Evolutionary conservation across 2,329 filamentous ascomycete genomes (phyloP).

Genomic region (Trichoderma oligosporum): DNA sequence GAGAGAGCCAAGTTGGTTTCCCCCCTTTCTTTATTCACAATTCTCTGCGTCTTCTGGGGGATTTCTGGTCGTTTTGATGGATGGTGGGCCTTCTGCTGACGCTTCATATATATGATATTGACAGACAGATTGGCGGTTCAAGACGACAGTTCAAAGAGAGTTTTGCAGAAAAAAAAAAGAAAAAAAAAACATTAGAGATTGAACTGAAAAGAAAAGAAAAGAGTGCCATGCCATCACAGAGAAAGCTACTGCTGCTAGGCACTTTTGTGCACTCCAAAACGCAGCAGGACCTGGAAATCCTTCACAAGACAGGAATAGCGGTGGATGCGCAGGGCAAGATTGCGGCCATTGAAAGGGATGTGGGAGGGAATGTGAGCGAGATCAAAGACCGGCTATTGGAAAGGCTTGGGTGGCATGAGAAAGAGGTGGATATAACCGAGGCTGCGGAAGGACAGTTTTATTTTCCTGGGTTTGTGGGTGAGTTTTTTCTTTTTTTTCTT

Average conservation of each 20-base stretch:
- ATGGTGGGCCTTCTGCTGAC: too few relatives aligned
- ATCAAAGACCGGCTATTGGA: constrained; percentile 35
- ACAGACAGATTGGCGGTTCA: too few relatives aligned
- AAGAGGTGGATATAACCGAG: constrained; percentile 37
- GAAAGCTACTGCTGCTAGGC: constrained; percentile 50
- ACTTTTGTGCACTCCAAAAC: constrained; percentile 53
- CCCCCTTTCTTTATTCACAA: too few relatives aligned
- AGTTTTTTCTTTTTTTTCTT: constrained; percentile 26
- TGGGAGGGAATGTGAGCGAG: constrained; percentile 30
- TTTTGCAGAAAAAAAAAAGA: not conserved
- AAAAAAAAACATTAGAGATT: not conserved
- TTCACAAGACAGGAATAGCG: constrained; percentile 48
- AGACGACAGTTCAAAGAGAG: too few relatives aligned
- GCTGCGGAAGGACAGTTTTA: constrained; percentile 61
- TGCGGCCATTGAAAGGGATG: constrained; percentile 42
- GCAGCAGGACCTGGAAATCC: constrained; percentile 47
- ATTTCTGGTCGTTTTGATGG: too few relatives aligned
- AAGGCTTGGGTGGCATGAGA: constrained; percentile 44
- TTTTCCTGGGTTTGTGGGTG: constrained; percentile 79
- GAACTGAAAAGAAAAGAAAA: not conserved
- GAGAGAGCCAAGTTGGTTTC: too few relatives aligned
- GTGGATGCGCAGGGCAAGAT: constrained; percentile 51
- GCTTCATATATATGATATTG: too few relatives aligned
- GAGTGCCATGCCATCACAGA: constrained; percentile 22
- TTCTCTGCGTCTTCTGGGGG: too few relatives aligned